Conservation (phyloP, 495 filamentous ascomycete species). For the Pseudoneurospora amorphoporcata region DNA sequence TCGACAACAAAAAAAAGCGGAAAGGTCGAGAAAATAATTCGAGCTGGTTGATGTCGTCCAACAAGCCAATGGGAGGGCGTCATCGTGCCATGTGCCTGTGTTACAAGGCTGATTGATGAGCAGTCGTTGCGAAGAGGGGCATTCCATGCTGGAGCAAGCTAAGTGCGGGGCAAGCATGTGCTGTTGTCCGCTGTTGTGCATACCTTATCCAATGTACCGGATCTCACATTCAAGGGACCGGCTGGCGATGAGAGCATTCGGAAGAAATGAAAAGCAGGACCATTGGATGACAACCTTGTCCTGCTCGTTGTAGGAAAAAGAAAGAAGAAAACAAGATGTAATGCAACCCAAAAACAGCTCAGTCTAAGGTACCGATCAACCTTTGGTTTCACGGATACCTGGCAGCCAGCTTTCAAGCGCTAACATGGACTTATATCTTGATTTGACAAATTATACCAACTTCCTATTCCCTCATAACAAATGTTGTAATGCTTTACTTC, state of each 20-base stretch:
- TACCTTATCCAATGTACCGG: background rate
- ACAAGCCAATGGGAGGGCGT: constrained; percentile 15
- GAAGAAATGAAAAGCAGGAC: background rate
- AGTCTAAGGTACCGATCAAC: background rate
- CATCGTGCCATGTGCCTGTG: constrained; percentile 17
- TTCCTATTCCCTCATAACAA: background rate
- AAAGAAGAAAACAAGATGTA: background rate
- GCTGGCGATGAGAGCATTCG: background rate
- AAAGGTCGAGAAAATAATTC: background rate
- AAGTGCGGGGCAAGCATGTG: constrained; percentile 13
- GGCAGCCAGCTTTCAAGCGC: background rate
- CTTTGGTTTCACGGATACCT: background rate
- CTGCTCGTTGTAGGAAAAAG: background rate
- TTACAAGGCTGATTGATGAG: constrained; percentile 13
- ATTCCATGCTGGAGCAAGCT: background rate
- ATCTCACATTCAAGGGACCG: background rate
- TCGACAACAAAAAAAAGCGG: background rate
- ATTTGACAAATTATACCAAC: background rate
- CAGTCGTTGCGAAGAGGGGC: background rate
- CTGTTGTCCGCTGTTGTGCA: background rate
- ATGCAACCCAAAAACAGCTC: background rate
- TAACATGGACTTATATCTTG: background rate
- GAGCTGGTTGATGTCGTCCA: background rate
- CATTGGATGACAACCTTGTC: background rate
- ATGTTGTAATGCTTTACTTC: background rate